Conservation (phyloP, 202 grass and related monocot species). For the Carex sylvatica region DNA sequence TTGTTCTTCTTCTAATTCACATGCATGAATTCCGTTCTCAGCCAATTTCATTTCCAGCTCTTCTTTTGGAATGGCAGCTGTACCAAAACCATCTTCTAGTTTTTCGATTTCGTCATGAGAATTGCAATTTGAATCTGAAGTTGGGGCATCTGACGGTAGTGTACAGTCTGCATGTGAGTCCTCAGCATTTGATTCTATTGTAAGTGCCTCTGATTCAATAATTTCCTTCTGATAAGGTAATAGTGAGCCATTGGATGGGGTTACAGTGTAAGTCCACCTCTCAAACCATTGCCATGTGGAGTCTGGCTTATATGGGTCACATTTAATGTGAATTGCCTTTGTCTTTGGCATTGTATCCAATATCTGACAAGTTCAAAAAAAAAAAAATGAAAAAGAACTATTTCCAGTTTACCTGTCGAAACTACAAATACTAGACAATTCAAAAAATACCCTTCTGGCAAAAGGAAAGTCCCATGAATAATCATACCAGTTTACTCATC, state of each 20-base stretch:
- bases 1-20: conserved; percentile 32
- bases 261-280: conserved; percentile 69
- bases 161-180: conserved; percentile 25
- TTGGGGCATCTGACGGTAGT: conserved; percentile 32
- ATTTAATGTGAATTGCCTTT: conserved; percentile 73
- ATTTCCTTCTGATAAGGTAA: conserved; percentile 38
- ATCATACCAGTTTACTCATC: conserved; percentile 19
- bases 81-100: conserved; percentile 28
- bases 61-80: conserved; percentile 26
- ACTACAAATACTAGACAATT: not conserved
- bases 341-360: conserved; percentile 46
- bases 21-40: conserved; percentile 33
- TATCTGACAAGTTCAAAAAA: conserved; percentile 54
- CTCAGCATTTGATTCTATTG: conserved; percentile 24
- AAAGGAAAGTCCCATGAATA: conserved; percentile 19
- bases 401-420: not conserved
- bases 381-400: conserved; percentile 5
- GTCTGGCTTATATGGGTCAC: conserved; percentile 82
- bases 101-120: conserved; percentile 24
- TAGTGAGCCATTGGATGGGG: conserved; percentile 8
- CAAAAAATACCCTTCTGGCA: conserved; percentile 23
- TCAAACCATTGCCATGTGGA: conserved; percentile 87
- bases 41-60: conserved; percentile 38
- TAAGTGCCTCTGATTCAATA: conserved; percentile 30
- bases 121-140: conserved; percentile 38